phyloP scores from a whole-genome alignment of 139 green algal species.

The Ostreobium quekettii region DNA sequence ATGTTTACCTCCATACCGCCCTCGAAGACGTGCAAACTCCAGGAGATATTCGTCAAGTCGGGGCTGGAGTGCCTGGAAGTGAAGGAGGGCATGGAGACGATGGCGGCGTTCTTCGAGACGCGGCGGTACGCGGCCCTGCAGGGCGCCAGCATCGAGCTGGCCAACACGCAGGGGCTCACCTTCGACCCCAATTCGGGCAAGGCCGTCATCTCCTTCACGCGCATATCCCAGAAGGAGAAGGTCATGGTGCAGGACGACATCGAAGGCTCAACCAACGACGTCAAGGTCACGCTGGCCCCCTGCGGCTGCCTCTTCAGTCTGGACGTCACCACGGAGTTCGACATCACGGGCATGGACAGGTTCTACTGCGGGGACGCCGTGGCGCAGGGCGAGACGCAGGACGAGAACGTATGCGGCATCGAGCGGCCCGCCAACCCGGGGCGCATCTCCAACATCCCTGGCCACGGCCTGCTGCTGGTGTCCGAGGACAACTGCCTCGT shows the following conservation, averaged over 20 bases:
- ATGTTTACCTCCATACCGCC: neutral
- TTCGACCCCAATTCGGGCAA: conserved; percentile 19
- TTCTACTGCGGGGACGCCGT: neutral
- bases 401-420: neutral
- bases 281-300: neutral
- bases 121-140: conserved; percentile 30
- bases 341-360: neutral
- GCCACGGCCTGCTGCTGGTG: neutral
- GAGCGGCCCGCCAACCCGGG: neutral
- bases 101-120: conserved; percentile 46
- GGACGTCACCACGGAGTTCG: neutral
- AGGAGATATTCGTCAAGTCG: conserved; percentile 16
- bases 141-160: conserved; percentile 26
- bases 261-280: neutral
- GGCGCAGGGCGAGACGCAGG: too few species aligned
- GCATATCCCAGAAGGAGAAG: neutral
- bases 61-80: conserved; percentile 11
- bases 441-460: neutral
- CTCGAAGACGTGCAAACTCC: conserved; percentile 6
- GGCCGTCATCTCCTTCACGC: conserved; percentile 28
- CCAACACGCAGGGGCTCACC: conserved; percentile 26
- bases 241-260: conserved; percentile 15
- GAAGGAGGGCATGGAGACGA: conserved; percentile 32
- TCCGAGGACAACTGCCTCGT: neutral
- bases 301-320: neutral